A percentile compares a stretch with the other conserved stretches of the same genome.
Evolutionary conservation across 2,329 filamentous ascomycete genomes (phyloP).

Genomic region (Sporothrix schenckii): DNA sequence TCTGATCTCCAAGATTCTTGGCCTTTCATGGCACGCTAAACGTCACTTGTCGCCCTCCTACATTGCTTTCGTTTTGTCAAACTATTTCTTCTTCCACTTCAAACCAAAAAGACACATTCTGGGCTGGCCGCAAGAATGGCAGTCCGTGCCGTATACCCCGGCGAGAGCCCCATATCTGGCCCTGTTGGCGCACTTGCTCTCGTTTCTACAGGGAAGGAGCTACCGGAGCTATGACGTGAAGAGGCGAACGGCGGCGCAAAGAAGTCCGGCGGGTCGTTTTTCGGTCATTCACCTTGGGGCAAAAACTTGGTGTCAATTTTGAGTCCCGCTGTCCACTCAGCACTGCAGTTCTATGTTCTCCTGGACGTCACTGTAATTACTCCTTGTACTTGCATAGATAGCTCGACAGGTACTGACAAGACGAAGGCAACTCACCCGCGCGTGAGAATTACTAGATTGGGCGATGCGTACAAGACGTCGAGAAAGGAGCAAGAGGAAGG

Average conservation of each 20-base stretch:
- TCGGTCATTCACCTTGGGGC: not conserved
- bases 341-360: slow-evolving; percentile 8
- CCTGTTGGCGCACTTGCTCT: not conserved
- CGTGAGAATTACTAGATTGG: slow-evolving; percentile 19
- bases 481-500: not conserved
- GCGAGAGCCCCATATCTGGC: not conserved
- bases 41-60: not conserved
- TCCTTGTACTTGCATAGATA: too few relatives aligned
- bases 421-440: not conserved
- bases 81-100: not conserved
- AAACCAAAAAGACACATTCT: not conserved
- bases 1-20: not conserved
- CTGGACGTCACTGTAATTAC: slow-evolving; percentile 14
- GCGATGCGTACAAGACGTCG: not conserved
- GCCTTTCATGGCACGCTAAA: not conserved
- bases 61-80: not conserved
- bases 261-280: slow-evolving; percentile 1
- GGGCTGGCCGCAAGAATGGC: not conserved
- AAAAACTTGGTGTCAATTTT: not conserved
- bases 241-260: not conserved
- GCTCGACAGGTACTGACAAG: not conserved
- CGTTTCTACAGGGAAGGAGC: slow-evolving; percentile 17
- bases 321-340: not conserved
- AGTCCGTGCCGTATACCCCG: not conserved
- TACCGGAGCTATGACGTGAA: slow-evolving; percentile 18